A percentile compares a stretch with the other conserved stretches of the same genome.
Evolutionary conservation across 23 red algal genomes (phyloP).

Genomic region (Chondrus crispus): DNA sequence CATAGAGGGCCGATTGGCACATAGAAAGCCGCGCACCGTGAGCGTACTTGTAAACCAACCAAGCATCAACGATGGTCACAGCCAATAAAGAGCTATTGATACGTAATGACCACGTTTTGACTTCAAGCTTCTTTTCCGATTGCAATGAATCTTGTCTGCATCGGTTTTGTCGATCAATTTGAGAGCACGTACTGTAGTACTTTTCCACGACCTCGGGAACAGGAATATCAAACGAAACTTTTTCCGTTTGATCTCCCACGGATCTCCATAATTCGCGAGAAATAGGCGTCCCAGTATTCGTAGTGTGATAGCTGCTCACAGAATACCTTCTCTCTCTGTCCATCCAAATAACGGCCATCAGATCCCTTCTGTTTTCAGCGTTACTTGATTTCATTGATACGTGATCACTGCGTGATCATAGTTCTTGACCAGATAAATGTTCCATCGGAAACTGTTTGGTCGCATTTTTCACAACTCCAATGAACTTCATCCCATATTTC

Average conservation of each 20-base stretch:
- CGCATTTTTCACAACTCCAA: constrained; percentile 40
- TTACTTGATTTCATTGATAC: not conserved
- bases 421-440: not conserved
- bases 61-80: constrained; percentile 5
- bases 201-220: not conserved
- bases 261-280: not conserved
- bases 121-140: constrained; percentile 4
- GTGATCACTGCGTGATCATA: not conserved
- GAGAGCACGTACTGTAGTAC: constrained; percentile 5
- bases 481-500: constrained; percentile 18
- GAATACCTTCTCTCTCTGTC: not conserved
- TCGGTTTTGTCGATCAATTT: constrained; percentile 21
- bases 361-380: not conserved
- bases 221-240: not conserved
- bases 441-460: constrained; percentile 13
- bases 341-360: constrained; percentile 24
- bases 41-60: constrained; percentile 1
- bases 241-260: not conserved
- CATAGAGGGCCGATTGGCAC: not conserved
- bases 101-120: not conserved
- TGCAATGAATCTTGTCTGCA: constrained; percentile 3
- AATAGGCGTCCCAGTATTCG: not conserved
- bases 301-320: not conserved
- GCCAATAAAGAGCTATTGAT: not conserved
- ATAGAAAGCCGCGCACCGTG: not conserved